Percentiles rank a stretch among this genome's conserved stretches.
phyloP scores from a whole-genome alignment of 805 yeast species.

The Ogataea saltuana region DNA sequence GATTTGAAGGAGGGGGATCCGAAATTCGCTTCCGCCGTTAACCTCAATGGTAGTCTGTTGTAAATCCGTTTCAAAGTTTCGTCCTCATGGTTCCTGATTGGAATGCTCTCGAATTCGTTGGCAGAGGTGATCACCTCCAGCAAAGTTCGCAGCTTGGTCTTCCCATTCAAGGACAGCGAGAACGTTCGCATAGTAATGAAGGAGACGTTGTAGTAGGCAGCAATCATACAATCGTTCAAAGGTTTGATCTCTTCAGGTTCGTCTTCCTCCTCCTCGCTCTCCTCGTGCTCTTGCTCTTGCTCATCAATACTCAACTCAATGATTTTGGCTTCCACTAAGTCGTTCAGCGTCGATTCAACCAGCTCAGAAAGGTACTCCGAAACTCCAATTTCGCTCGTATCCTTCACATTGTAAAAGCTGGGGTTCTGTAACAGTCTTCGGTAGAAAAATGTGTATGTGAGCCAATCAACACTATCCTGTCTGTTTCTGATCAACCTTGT shows the following conservation, averaged over 20 bases:
- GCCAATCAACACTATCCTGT: constrained; percentile 90
- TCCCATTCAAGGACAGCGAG: constrained; percentile 47
- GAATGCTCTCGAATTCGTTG: constrained; percentile 66
- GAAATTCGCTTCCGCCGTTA: constrained; percentile 32
- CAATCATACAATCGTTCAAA: constrained; percentile 68
- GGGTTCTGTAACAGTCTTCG: constrained; percentile 82
- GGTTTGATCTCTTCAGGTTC: constrained; percentile 53
- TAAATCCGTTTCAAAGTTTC: constrained; percentile 49
- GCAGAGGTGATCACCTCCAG: constrained; percentile 68
- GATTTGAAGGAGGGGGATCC: constrained; percentile 66
- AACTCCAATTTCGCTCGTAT: constrained; percentile 62
- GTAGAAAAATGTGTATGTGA: constrained; percentile 81
- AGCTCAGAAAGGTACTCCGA: constrained; percentile 83
- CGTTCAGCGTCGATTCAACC: constrained; percentile 69
- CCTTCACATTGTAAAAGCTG: constrained; percentile 79
- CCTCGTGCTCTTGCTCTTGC: constrained; percentile 32
- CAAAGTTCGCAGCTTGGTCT: constrained; percentile 59
- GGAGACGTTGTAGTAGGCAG: constrained; percentile 69
- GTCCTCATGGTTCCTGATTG: constrained; percentile 64
- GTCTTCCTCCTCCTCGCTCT: constrained; percentile 39
- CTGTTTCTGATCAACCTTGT: constrained; percentile 59
- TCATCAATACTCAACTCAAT: constrained; percentile 55
- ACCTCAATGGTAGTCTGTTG: constrained; percentile 63
- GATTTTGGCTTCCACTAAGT: constrained; percentile 58
- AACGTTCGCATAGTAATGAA: constrained; percentile 68